phyloP scores from a whole-genome alignment of 257 asterid genomes.

The Leptodermis oblonga region DNA sequence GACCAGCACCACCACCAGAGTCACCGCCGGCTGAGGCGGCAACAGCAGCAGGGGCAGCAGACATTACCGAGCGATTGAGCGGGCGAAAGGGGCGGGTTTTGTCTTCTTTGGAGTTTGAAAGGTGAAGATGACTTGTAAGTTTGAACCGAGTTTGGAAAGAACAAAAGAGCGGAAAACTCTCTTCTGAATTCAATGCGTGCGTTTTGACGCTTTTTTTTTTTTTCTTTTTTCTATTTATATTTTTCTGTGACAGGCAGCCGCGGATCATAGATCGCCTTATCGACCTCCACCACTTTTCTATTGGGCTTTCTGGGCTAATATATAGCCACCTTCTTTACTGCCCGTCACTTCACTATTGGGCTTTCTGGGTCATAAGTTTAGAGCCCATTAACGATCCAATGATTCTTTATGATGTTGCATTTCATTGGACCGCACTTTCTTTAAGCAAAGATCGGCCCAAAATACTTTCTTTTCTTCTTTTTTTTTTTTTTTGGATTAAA shows the following conservation, averaged over 20 bases:
- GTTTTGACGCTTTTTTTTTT: neutral
- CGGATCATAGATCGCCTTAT: neutral
- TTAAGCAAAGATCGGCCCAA: too few species aligned
- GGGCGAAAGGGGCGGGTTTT: neutral
- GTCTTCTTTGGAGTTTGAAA: neutral
- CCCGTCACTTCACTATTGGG: too few species aligned
- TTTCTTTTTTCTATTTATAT: too few species aligned
- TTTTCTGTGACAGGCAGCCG: constrained; percentile 1
- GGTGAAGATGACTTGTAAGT: neutral
- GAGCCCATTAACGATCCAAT: too few species aligned
- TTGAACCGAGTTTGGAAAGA: constrained; percentile 1
- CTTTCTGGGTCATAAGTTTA: too few species aligned
- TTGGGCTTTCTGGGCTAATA: neutral
- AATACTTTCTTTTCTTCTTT: too few species aligned
- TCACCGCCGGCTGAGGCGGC: neutral
- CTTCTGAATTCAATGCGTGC: neutral
- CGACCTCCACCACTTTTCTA: neutral
- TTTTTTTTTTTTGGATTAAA: too few species aligned
- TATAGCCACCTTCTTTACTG: too few species aligned
- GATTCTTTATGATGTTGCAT: too few species aligned
- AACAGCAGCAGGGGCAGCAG: constrained; percentile 8
- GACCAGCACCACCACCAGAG: neutral
- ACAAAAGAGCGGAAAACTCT: constrained; percentile 10
- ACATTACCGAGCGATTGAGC: neutral
- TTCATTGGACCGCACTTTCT: too few species aligned